Evolutionary conservation across 495 filamentous ascomycete genomes (phyloP).

Genomic region (Penicillium canariense): DNA sequence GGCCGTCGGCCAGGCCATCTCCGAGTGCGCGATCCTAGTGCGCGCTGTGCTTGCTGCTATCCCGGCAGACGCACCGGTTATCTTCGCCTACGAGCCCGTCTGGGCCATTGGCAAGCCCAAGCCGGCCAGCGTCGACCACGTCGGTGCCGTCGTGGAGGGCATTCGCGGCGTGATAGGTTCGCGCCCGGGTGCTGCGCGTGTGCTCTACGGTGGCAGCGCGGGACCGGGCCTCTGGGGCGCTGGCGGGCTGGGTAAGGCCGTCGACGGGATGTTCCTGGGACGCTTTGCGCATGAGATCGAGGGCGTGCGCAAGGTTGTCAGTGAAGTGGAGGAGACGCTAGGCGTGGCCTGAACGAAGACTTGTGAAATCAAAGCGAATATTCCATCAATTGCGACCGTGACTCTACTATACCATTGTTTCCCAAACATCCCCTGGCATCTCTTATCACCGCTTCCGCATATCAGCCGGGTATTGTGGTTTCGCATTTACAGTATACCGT

Average conservation of each 20-base stretch:
- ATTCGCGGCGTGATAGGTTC: constrained; percentile 48
- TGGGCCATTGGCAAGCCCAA: constrained; percentile 79
- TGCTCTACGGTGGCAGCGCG: constrained; percentile 79
- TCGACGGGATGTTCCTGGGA: constrained; percentile 82
- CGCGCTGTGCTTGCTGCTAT: constrained; percentile 57
- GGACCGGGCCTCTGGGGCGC: constrained; percentile 69
- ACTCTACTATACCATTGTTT: not conserved
- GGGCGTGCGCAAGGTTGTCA: constrained; percentile 63
- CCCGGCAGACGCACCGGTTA: constrained; percentile 59
- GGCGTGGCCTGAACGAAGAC: constrained; percentile 8
- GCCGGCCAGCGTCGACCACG: constrained; percentile 71
- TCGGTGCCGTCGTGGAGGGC: constrained; percentile 63
- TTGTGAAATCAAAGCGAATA: not conserved
- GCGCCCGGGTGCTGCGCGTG: constrained; percentile 53
- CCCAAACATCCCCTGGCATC: not conserved
- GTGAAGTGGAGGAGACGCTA: constrained; percentile 58
- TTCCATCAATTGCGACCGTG: not conserved
- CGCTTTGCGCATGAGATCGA: constrained; percentile 75
- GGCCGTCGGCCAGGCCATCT: constrained; percentile 55
- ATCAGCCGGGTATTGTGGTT: constrained; percentile 16
- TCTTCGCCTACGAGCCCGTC: constrained; percentile 85
- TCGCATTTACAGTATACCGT: constrained; percentile 22
- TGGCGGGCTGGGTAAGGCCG: constrained; percentile 56
- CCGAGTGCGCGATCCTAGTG: constrained; percentile 65
- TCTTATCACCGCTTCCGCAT: too few relatives aligned